Conservation (phyloP, 148 eudicot species). For the Salicornia ramosissima region DNA sequence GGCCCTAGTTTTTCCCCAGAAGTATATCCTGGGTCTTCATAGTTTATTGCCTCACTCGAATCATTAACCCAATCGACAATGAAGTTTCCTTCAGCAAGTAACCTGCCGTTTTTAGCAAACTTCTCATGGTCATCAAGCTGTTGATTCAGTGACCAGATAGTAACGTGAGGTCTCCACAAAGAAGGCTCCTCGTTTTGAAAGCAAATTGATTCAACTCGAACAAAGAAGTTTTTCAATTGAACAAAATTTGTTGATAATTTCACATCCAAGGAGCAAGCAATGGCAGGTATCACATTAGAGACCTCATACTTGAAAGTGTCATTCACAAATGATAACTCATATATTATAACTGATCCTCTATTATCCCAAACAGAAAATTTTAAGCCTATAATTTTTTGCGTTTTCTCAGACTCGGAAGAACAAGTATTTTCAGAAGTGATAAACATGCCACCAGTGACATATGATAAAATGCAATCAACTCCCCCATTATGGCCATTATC, state of each 20-base stretch:
- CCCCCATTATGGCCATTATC: slow-evolving; percentile 34
- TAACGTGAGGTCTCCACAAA: slow-evolving; percentile 75
- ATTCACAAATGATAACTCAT: slow-evolving; percentile 49
- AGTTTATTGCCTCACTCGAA: slow-evolving; percentile 18
- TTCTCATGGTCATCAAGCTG: slow-evolving; percentile 30
- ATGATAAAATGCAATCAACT: slow-evolving; percentile 31
- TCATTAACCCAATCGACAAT: slow-evolving; percentile 39
- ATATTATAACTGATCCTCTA: slow-evolving; percentile 56
- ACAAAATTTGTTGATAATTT: slow-evolving; percentile 41
- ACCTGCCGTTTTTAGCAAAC: slow-evolving; percentile 32
- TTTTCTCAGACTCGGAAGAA: slow-evolving; percentile 24
- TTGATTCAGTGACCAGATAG: slow-evolving; percentile 55
- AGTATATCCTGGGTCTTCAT: slow-evolving; percentile 21
- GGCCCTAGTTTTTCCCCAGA: slow-evolving; percentile 3
- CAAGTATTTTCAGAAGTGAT: slow-evolving; percentile 34
- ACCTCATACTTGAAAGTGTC: slow-evolving; percentile 42
- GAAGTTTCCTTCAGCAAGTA: slow-evolving; percentile 55
- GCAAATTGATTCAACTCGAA: slow-evolving; percentile 70
- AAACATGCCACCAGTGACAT: slow-evolving; percentile 65
- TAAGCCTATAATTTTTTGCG: slow-evolving; percentile 27
- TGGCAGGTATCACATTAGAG: slow-evolving; percentile 51
- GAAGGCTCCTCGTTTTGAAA: slow-evolving; percentile 48
- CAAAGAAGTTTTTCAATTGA: slow-evolving; percentile 44
- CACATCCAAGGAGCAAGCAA: slow-evolving; percentile 35
- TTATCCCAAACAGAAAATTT: slow-evolving; percentile 67